These are phyloP conservation scores for Trichaptum fuscoviolaceum DNA, from an alignment of 768 basidiomycete genomes.

Conservation along the genomic window DNA sequence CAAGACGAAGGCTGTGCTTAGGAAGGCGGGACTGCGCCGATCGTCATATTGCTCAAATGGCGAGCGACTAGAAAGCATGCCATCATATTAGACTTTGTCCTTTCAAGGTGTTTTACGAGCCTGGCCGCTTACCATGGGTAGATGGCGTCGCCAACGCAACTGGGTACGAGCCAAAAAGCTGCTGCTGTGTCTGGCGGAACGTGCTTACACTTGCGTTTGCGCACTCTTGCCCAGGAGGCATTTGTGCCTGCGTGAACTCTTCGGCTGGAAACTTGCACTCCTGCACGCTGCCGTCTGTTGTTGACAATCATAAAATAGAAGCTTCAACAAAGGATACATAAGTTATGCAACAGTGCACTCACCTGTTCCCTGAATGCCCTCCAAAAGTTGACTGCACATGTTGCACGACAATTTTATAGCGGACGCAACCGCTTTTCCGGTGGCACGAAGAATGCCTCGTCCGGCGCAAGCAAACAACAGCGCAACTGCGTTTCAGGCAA, in stretches of 20 bases:
- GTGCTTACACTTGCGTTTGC: neutral
- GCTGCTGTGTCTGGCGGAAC: conserved; percentile 28
- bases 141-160: conserved; percentile 75
- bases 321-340: no score
- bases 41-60: conserved; percentile 56
- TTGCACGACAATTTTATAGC: no score
- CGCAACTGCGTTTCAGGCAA: no score
- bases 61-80: conserved; percentile 46
- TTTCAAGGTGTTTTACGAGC: conserved; percentile 17
- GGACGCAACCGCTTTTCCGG: no score
- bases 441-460: no score
- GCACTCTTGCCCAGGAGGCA: neutral
- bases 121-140: conserved; percentile 50
- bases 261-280: no score
- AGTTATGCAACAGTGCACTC: no score
- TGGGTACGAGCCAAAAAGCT: conserved; percentile 62
- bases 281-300: no score
- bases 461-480: no score
- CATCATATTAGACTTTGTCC: neutral
- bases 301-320: no score
- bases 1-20: conserved; percentile 57
- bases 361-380: no score
- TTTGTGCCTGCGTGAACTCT: neutral
- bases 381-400: no score
- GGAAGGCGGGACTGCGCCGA: conserved; percentile 55